Percentiles rank a stretch among this genome's conserved stretches.
Conservation (phyloP, 2,329 filamentous ascomycete genomes). For the Apiospora rasikravindrae region DNA sequence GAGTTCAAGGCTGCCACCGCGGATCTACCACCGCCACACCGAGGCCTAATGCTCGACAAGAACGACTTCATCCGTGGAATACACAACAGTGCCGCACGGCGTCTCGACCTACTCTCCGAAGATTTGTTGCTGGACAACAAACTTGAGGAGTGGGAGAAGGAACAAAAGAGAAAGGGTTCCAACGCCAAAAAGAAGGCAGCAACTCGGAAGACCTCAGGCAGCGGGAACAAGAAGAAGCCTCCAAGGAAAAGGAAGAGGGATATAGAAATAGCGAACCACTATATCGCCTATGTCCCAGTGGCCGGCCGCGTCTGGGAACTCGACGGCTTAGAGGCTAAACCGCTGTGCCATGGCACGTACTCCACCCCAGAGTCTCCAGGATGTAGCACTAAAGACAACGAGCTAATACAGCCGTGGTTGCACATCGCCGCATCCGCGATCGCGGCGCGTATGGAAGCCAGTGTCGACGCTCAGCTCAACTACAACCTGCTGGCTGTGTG, state of each 20-base stretch:
- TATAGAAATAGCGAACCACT: slow-evolving; percentile 77
- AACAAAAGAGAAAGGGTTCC: slow-evolving; percentile 41
- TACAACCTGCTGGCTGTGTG: slow-evolving; percentile 18
- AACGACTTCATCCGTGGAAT: slow-evolving; percentile 79
- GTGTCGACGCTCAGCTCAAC: neutral
- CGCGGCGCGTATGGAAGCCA: neutral
- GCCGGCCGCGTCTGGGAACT: slow-evolving; percentile 83
- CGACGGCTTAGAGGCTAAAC: slow-evolving; percentile 79
- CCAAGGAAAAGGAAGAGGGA: slow-evolving; percentile 49
- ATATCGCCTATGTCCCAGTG: slow-evolving; percentile 84
- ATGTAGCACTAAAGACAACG: neutral
- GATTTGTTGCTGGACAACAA: slow-evolving; percentile 70
- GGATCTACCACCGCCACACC: slow-evolving; percentile 70
- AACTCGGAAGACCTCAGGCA: neutral
- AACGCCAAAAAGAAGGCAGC: slow-evolving; percentile 37
- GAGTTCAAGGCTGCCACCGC: slow-evolving; percentile 76
- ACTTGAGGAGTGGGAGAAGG: slow-evolving; percentile 47
- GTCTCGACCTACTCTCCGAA: slow-evolving; percentile 76
- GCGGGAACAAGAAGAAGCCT: slow-evolving; percentile 38
- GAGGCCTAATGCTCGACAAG: slow-evolving; percentile 76
- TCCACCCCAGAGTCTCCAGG: neutral
- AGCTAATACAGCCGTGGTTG: neutral
- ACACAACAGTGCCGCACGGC: slow-evolving; percentile 87
- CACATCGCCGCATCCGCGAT: neutral
- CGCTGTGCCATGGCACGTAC: slow-evolving; percentile 63